These are phyloP conservation scores for Ceriops tagal DNA, from an alignment of 345 rosid genomes.

Conservation along the genomic window DNA sequence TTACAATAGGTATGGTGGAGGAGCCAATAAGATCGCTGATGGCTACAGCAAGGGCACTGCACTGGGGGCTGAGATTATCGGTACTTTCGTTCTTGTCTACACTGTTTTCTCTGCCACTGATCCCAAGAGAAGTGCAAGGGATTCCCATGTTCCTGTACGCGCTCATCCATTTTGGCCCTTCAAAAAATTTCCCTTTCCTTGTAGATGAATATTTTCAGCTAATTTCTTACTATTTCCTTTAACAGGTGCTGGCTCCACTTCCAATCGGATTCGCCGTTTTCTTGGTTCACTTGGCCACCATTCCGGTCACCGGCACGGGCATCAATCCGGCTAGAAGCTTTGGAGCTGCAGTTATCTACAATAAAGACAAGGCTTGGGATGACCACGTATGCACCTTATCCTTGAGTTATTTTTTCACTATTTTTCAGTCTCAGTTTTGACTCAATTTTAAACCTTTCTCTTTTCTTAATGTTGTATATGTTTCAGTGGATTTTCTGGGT, in stretches of 20 bases:
- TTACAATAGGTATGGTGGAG: conserved; percentile 36
- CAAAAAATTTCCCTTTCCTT: neutral
- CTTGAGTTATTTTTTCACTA: neutral
- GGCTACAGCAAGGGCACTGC: conserved; percentile 47
- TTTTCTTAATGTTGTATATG: neutral
- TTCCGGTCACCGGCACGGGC: conserved; percentile 45
- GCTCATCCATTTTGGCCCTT: neutral
- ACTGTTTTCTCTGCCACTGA: conserved; percentile 48
- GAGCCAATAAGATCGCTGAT: conserved; percentile 28
- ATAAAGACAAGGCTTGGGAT: conserved; percentile 40
- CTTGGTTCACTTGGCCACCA: conserved; percentile 47
- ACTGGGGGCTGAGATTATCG: conserved; percentile 43
- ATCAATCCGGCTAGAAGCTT: conserved; percentile 48
- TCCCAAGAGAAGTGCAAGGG: conserved; percentile 46
- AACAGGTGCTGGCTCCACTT: conserved; percentile 42
- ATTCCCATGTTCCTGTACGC: conserved; percentile 46
- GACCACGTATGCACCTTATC: conserved; percentile 29
- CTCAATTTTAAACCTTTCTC: neutral
- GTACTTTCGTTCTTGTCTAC: conserved; percentile 49
- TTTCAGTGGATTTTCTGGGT: conserved; percentile 53
- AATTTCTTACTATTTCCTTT: neutral
- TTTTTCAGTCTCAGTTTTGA: neutral
- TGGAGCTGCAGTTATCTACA: conserved; percentile 40
- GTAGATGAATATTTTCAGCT: neutral
- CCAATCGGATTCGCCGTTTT: conserved; percentile 49